Evolutionary conservation across 176 grass and related monocot species (phyloP), one percentile per base, ranked within the genome.

Genomic region (Oryza coarctata): DNA sequence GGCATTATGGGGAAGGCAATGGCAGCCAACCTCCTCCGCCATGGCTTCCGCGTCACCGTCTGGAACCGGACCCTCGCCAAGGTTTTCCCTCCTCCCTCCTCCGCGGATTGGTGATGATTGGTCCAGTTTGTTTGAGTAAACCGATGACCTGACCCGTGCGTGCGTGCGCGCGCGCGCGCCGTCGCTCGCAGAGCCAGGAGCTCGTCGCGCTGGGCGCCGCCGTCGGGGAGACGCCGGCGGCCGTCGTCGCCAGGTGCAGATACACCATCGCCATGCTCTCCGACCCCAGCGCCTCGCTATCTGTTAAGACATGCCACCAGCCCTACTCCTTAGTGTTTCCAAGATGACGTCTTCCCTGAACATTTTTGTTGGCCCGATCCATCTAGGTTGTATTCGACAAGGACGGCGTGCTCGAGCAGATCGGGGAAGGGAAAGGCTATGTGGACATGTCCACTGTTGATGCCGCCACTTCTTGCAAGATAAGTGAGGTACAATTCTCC

Each of bases 391-490:
- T 98, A 6, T 98, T 98, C 39, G 93, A 93, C 50, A 95, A 93
- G 90, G 87, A 95, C 57, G 96, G 96, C 10, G 96, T 98, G 84
- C 92, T 98, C 12, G 90, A 98, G 85, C 79, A 95, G 85, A 98
- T 98, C 23, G 84, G 75, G 1, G 66, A 76, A 36, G 92, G 96
- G 62, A 93, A 98, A 70, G 90, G 92, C 28, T 93, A 98, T 74
- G 85, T 98, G 69, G 93, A 98, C 85, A 98, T 98, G 96, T 98
- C 96, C 28, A 98, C 90, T 22, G 96, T 98, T n/a, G 96, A 98
- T 86, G 88, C 87, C 7, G 69, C 77, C 28, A 98, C 95, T 77
- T 98, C 95, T 41, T 82, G 79, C 71, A 93, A 93, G 84, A 98
- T 98, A 63, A 93, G 68, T 22, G 86, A 98, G 96, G 96, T 89